phyloP scores from a whole-genome alignment of 108 stramenopile genomes.

The Skeletonema marinoi region DNA sequence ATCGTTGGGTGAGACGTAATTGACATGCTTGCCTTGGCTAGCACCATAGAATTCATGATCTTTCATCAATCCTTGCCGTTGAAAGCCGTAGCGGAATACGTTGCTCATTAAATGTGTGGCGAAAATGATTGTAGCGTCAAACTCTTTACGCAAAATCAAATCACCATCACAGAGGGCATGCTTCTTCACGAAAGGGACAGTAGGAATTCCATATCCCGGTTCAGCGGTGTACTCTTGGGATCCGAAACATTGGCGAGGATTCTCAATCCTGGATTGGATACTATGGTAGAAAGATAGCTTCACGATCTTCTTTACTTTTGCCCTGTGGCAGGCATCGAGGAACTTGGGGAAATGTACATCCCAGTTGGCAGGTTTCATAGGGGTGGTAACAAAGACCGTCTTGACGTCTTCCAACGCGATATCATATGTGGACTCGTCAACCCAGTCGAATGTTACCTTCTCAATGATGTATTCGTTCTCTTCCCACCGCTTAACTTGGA shows the following conservation, averaged over 20 bases:
- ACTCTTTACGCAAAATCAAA: constrained; percentile 13
- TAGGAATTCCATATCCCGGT: constrained; percentile 17
- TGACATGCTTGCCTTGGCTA: constrained; percentile 43
- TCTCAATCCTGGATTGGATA: constrained; percentile 9
- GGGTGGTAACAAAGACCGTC: constrained; percentile 44
- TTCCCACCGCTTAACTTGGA: constrained; percentile 3
- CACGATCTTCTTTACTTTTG: constrained; percentile 38
- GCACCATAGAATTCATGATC: constrained; percentile 40
- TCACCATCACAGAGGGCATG: constrained; percentile 51
- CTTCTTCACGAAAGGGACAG: constrained; percentile 41
- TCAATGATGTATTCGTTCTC: constrained; percentile 25
- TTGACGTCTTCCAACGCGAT: constrained; percentile 44
- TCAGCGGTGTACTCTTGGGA: constrained; percentile 8
- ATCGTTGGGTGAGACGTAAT: constrained; percentile 57
- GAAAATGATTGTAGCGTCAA: constrained; percentile 43
- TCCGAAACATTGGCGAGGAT: constrained; percentile 14
- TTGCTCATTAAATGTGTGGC: constrained; percentile 57
- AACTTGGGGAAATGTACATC: constrained; percentile 39
- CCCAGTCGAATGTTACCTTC: constrained; percentile 43
- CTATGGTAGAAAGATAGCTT: constrained; percentile 56
- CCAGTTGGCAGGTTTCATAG: constrained; percentile 29
- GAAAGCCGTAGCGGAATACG: constrained; percentile 9
- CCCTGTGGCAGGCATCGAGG: constrained; percentile 42
- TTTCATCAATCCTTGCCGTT: constrained; percentile 26
- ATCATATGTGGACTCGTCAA: constrained; percentile 35